Evolutionary conservation across 495 filamentous ascomycete genomes (phyloP), one percentile per base, ranked within the genome.

Genomic region (Trypethelium eluteriae): DNA sequence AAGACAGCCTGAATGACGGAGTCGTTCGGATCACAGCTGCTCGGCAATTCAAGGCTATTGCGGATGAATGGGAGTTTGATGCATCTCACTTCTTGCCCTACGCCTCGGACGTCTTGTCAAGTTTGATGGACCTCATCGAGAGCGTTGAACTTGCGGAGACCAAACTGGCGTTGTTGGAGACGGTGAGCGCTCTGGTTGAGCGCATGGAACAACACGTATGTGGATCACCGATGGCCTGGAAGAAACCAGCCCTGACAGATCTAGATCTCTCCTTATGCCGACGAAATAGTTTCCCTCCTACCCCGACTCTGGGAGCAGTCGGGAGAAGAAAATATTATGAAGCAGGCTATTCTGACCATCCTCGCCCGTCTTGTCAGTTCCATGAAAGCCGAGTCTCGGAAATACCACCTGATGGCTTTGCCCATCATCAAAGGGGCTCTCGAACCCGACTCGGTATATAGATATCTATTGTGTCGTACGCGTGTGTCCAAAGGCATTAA

Each of bases 11-110:
- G 68, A 98, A 98, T 72, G 94, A 98, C 72, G 82, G 91, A 56
- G 91, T 97, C 5, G 94, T 98, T 39, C 88, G 92, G 12, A 86
- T 97, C 47, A 96, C 93, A 0, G 90, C 94, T 4, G 94, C 91
- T 10, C 83, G 90, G 64, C 89, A 95, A 71, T 83, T 98, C 36
- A 88, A 87, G 73, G 79, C 81, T 39, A 81, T 95, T 38, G 82
- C 89, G n/a, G 86, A 94, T 57, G 89, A 92, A 4, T 92, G 89
- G 73, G 88, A 89, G n/a, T 96, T 96, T 71, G 78, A 81, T 2
- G 75, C 85, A 0, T 83, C 88, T 25, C 70, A 74, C 9, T 96
- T 97, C 75, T 68, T 88, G 65, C 89, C 90, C 2, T 96, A 84
- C 72, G 88, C 90, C 0, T 79, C 86, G 2, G 80, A 85, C 38